Evolutionary conservation across 1,284 basidiomycete genomes (phyloP), one percentile per base, ranked within the genome.

Genomic region (Leccinum fuscescens): DNA sequence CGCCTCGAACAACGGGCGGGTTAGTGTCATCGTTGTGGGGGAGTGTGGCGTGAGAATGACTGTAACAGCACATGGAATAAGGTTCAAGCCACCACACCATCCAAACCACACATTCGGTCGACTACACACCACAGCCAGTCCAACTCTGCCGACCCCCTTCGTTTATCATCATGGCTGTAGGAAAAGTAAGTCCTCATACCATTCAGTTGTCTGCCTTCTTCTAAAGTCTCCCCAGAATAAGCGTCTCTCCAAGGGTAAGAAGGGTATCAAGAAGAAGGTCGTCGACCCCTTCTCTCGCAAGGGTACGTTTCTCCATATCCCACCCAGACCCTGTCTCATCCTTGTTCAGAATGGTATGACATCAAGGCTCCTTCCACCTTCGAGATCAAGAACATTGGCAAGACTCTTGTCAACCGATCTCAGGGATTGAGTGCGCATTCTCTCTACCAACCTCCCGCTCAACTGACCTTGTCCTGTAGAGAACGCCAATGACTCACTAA

Each of bases 241-340:
- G 85, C 92, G 96, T 79, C 89, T 98, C 74, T 96, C 94, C 60
- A 99, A 99, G 85, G 96, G 96, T 76, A 98, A 98, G 89, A 98
- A 98, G 86, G 95, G 96, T 78, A 89, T 97, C 84, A 97, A 96
- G 90, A 97, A 98, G 85, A 96, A 96, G 88, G 94, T 96, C 78
- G 95, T 99, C 70, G 97, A 99, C 86, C 95, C 97, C 70, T 98
- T 99, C 92, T 90, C 96, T 71, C 91, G 96, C 82, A 99, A 99
- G 85, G 96, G 94, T 90, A 66, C 56, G 79, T 62, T 51, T 67
- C 22, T 42, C 24, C 39, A 7, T 56, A 11, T 64, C n/a, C 37
- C 11, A 17, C 7, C 6, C n/a, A 39, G 33, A 37, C 39, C 6
- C 17, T 27, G 31, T 62, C 57, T 63, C 53, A 66, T 24, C 27